Evolutionary conservation across 2,329 filamentous ascomycete species (phyloP), one percentile per base, ranked within the genome.

Genomic region (Monosporascus sp.): DNA sequence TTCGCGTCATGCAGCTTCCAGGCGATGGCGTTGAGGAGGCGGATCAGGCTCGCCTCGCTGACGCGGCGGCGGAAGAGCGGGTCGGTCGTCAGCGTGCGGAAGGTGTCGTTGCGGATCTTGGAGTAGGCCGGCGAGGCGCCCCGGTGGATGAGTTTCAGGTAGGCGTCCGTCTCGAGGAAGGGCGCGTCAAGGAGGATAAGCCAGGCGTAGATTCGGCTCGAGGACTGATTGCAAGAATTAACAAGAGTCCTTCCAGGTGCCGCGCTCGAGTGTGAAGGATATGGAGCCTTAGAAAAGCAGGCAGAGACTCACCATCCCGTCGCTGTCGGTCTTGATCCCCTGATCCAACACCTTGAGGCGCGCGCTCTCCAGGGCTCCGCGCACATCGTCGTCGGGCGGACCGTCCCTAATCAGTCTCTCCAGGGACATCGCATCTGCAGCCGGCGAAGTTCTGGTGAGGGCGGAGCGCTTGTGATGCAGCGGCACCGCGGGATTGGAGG

Each of bases 101-200:
- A 97, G 41, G 94, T 97, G 71, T 99, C 94, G 73, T 99, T 97
- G 69, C 92, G 90, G 68, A 99, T 99, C 75, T 99, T 99, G 65
- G 90, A 85, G 74, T 99, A 96, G 46, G 91, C 92, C 1, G 93
- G 92, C 3, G 93, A 97, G 24, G 93, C 89, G 58, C 94, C 93
- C 59, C 94, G 90, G 67, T 96, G 91, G 60, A 99, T 88, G 45
- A 97, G 87, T 53, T 84, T 82, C 59, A 97, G 88, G 70, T 99
- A 99, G 56, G 87, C 81, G 64, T 96, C 90, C 54, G 94, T 96
- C 45, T 86, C 82, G 58, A 97, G 77, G 44, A 96, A 85, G 7
- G 91, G 86, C 34, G 92, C 87, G 67, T 96, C 90, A 63, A 99
- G 87, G 14, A 99, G 83, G 61, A 96, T 90, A 41, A 97, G 82